A percentile compares a stretch with the other conserved stretches of the same genome.
Conservation (phyloP, 2,329 filamentous ascomycete genomes). For the Periconia digitata region DNA sequence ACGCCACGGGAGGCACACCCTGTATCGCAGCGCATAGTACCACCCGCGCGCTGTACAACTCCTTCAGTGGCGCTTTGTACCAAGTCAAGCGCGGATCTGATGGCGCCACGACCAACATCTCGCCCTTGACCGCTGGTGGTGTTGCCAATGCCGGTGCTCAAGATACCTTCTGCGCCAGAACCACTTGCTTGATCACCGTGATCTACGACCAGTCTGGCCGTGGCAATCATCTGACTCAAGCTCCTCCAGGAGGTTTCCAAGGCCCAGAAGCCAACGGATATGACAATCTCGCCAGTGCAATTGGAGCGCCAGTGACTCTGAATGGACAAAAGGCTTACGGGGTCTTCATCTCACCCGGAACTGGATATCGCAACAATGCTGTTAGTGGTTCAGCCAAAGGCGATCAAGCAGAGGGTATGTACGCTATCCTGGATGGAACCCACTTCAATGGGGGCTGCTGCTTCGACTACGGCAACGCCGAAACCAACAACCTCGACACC, state of each 20-base stretch:
- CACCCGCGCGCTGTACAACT: constrained; percentile 62
- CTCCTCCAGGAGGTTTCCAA: constrained; percentile 58
- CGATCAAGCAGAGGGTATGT: constrained; percentile 62
- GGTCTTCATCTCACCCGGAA: constrained; percentile 63
- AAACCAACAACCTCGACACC: constrained; percentile 46
- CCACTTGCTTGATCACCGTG: constrained; percentile 64
- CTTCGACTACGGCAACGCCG: constrained; percentile 49
- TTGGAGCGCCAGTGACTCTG: constrained; percentile 62
- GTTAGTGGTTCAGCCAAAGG: constrained; percentile 56
- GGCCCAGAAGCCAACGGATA: constrained; percentile 60
- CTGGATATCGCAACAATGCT: constrained; percentile 63
- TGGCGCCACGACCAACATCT: constrained; percentile 50
- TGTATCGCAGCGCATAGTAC: constrained; percentile 67
- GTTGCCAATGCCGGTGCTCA: constrained; percentile 64
- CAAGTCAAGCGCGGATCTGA: constrained; percentile 61
- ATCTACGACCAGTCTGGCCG: constrained; percentile 68
- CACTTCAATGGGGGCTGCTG: constrained; percentile 62
- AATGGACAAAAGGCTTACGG: constrained; percentile 65
- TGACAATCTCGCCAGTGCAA: constrained; percentile 62
- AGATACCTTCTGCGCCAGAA: constrained; percentile 61
- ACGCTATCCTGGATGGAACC: constrained; percentile 61
- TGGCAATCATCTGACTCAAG: constrained; percentile 64
- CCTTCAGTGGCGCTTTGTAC: constrained; percentile 59
- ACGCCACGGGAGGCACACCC: constrained; percentile 59
- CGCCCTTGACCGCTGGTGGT: constrained; percentile 59